phyloP scores from a whole-genome alignment of 805 yeast genomes.

The Cyberlindnera meyerae region DNA sequence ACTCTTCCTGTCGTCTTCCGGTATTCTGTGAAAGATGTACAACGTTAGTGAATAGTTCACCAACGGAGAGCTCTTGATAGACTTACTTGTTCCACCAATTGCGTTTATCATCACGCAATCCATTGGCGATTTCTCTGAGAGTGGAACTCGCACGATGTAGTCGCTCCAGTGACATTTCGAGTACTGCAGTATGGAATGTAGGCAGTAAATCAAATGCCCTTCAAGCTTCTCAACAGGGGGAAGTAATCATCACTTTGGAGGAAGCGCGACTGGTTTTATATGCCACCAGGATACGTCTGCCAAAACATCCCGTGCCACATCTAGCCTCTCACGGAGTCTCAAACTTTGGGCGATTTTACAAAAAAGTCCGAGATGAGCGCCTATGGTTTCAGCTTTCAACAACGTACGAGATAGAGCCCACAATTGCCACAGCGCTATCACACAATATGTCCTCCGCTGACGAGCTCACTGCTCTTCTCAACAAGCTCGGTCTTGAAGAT shows the following conservation, averaged over 20 bases:
- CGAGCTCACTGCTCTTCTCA: constrained; percentile 30
- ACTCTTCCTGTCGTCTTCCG: constrained; percentile 4
- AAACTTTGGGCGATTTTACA: not conserved
- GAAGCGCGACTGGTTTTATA: too few relatives aligned
- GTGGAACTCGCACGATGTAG: too few relatives aligned
- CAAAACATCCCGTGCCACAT: constrained; percentile 5
- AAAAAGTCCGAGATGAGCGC: constrained; percentile 1
- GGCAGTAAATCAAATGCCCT: too few relatives aligned
- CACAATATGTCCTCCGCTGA: constrained; percentile 26
- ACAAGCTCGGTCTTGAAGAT: constrained; percentile 61
- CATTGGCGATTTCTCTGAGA: too few relatives aligned
- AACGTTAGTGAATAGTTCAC: too few relatives aligned
- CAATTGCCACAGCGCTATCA: not conserved
- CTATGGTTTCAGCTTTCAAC: not conserved
- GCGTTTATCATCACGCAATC: too few relatives aligned
- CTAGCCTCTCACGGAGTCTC: not conserved
- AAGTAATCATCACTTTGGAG: too few relatives aligned
- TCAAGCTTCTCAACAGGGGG: too few relatives aligned
- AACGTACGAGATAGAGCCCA: too few relatives aligned
- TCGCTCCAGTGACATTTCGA: too few relatives aligned
- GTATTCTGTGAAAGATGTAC: constrained; percentile 4
- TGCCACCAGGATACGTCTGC: not conserved
- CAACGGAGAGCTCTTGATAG: too few relatives aligned
- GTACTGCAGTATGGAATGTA: too few relatives aligned
- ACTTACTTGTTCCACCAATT: constrained; percentile 8